These are phyloP conservation scores for Trichoderma virens DNA, from an alignment of 495 filamentous ascomycete genomes.

Conservation along the genomic window DNA sequence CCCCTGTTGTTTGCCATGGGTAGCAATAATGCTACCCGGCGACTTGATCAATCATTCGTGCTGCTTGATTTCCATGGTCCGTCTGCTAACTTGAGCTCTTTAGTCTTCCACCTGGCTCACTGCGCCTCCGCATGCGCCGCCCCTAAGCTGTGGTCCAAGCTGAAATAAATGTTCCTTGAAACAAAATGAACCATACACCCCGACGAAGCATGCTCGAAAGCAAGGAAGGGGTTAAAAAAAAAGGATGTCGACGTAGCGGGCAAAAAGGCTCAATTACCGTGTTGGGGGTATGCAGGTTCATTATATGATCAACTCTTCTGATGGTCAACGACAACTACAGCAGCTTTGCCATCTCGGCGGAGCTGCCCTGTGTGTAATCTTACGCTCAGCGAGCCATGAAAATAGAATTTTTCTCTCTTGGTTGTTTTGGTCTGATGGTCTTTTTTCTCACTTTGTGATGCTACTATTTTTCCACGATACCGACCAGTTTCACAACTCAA, in stretches of 20 bases:
- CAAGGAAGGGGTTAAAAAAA: background rate
- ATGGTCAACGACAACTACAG: background rate
- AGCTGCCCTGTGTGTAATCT: constrained; percentile 7
- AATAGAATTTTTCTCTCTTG: background rate
- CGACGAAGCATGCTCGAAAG: background rate
- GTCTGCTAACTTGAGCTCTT: background rate
- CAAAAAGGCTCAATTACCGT: background rate
- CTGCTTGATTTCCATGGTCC: background rate
- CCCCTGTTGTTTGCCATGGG: background rate
- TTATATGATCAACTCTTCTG: background rate
- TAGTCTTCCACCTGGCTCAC: constrained; percentile 97
- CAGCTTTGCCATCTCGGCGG: background rate
- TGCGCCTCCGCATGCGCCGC: constrained; percentile 88
- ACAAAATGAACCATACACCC: background rate
- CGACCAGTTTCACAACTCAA: no score
- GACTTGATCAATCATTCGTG: background rate
- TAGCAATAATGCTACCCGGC: background rate
- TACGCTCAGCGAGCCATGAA: constrained; percentile 3
- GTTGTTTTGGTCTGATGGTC: background rate
- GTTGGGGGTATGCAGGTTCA: background rate
- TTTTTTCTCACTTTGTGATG: background rate
- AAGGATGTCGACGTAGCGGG: background rate
- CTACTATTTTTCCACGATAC: background rate
- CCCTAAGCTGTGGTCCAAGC: constrained; percentile 82
- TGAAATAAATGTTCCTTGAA: constrained; percentile 55